Evolutionary conservation across 169 alveolate genomes (phyloP).

Genomic region (Plasmodium cynomolgi): DNA sequence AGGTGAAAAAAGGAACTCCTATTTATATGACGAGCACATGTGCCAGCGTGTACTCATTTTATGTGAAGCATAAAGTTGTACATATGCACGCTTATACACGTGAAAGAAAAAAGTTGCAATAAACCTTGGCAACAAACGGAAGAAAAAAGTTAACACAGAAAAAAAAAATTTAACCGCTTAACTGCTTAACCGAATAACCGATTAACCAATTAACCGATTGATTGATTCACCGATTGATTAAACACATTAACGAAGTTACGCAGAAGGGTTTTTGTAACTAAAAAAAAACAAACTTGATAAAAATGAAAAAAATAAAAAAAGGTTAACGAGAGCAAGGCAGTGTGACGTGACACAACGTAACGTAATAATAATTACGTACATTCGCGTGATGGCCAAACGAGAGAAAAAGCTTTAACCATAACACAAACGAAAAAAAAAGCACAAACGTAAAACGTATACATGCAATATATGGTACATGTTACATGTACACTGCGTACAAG

Average conservation of each 20-base stretch:
- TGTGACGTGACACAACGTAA: neutral
- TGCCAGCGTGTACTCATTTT: neutral
- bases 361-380: neutral
- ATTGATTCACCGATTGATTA: neutral
- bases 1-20: neutral
- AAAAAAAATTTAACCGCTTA: neutral
- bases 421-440: constrained; percentile 3
- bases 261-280: neutral
- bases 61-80: neutral
- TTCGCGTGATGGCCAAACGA: neutral
- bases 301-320: neutral
- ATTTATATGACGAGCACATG: neutral
- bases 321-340: neutral
- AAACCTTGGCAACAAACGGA: neutral
- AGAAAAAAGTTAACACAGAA: constrained; percentile 6
- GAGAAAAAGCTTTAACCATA: neutral
- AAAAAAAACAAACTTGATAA: neutral
- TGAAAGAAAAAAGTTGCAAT: constrained; percentile 2
- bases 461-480: too few relatives aligned
- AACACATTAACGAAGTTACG: neutral
- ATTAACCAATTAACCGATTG: neutral
- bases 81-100: neutral
- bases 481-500: neutral
- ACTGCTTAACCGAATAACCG: neutral
- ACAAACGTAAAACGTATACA: neutral